phyloP scores from a whole-genome alignment of 2,329 filamentous ascomycete species.

The Polychaeton citri region DNA sequence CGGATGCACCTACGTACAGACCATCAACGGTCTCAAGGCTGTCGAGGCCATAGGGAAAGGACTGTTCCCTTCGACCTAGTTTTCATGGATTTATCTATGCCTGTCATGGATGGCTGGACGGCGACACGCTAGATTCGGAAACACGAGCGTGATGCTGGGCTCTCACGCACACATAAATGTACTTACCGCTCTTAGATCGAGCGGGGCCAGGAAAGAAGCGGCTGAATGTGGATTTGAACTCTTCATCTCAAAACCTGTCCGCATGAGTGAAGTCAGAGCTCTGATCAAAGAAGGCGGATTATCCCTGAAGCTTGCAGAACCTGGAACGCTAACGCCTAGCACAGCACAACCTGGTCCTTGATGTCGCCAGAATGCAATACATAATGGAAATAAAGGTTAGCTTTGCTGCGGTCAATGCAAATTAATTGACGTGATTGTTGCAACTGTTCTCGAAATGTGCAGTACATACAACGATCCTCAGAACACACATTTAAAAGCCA shows the following conservation, averaged over 20 bases:
- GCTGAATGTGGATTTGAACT: constrained; percentile 14
- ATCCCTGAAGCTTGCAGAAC: too few relatives aligned
- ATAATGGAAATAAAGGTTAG: too few relatives aligned
- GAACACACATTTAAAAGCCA: too few relatives aligned
- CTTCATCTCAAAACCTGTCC: constrained; percentile 19
- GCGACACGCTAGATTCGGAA: constrained; percentile 12
- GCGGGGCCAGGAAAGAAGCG: constrained; percentile 14
- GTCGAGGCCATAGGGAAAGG: constrained; percentile 26
- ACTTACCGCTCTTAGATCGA: constrained; percentile 16
- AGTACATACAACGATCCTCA: too few relatives aligned
- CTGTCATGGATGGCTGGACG: constrained; percentile 20
- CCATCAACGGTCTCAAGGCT: constrained; percentile 36
- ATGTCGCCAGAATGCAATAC: too few relatives aligned
- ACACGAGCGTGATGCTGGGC: constrained; percentile 2
- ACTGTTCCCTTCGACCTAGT: constrained; percentile 27
- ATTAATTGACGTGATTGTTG: too few relatives aligned
- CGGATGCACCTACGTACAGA: constrained; percentile 28
- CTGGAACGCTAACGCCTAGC: too few relatives aligned
- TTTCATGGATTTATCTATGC: constrained; percentile 29
- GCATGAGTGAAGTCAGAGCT: constrained; percentile 12
- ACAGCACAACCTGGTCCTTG: too few relatives aligned
- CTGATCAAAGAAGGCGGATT: too few relatives aligned
- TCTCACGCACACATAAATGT: constrained; percentile 10
- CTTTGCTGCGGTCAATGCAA: too few relatives aligned
- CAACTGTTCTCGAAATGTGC: too few relatives aligned